A percentile compares a stretch with the other conserved stretches of the same genome.
phyloP scores from a whole-genome alignment of 345 rosid genomes.

The Arabidopsis suecica region DNA sequence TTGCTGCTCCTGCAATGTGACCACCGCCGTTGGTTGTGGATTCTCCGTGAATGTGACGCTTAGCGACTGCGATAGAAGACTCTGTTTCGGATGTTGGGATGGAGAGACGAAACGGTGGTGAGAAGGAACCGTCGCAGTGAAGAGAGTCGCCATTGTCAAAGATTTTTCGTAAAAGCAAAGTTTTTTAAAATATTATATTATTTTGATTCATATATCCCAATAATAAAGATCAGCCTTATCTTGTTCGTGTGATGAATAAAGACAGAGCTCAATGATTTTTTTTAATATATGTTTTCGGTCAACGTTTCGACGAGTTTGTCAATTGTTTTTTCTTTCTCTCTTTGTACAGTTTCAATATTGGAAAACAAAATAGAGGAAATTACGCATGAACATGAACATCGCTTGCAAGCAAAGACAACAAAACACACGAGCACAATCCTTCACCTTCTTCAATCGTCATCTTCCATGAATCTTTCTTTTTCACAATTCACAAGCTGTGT shows the following conservation, averaged over 20 bases:
- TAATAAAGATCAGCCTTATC: slow-evolving; percentile 31
- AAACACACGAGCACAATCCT: slow-evolving; percentile 1
- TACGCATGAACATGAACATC: slow-evolving; percentile 31
- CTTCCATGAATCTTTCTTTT: slow-evolving; percentile 7
- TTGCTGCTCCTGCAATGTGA: slow-evolving; percentile 32
- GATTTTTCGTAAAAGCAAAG: background rate
- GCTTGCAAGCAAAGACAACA: slow-evolving; percentile 14
- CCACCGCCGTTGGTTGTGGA: background rate
- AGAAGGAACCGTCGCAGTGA: slow-evolving; percentile 35
- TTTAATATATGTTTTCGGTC: too few species aligned
- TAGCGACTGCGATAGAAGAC: slow-evolving; percentile 25
- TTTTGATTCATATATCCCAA: background rate
- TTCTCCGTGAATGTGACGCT: slow-evolving; percentile 12
- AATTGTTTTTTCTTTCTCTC: too few species aligned
- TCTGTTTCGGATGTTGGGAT: slow-evolving; percentile 49
- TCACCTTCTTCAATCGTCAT: slow-evolving; percentile 1
- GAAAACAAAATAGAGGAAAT: slow-evolving; percentile 36
- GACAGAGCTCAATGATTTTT: too few species aligned
- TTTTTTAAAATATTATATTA: background rate
- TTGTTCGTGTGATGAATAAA: slow-evolving; percentile 27
- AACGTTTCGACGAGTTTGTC: background rate
- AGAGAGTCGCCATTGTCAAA: slow-evolving; percentile 41
- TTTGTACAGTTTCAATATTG: slow-evolving; percentile 37
- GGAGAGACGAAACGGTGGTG: slow-evolving; percentile 48
- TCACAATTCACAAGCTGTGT: slow-evolving; percentile 14